Evolutionary conservation across 1,284 basidiomycete species (phyloP).

Genomic region (Volvariella surrecta): DNA sequence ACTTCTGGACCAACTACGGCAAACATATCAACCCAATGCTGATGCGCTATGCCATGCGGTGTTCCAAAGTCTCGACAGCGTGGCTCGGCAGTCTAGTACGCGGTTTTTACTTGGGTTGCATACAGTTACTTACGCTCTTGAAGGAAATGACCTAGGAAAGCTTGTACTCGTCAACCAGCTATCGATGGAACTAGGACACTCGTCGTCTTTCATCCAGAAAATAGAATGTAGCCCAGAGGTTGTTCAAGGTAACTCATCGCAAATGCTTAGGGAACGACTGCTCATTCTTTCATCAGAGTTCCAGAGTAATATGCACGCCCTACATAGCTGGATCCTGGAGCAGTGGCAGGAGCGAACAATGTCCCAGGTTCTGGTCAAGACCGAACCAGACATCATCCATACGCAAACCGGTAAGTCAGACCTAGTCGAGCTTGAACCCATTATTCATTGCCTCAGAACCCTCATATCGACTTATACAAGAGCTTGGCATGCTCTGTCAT

Average conservation of each 20-base stretch:
- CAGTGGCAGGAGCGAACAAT: slow-evolving; percentile 29
- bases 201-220: slow-evolving; percentile 33
- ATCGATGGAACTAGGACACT: slow-evolving; percentile 30
- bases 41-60: slow-evolving; percentile 33
- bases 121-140: too few relatives aligned
- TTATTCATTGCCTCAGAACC: too few relatives aligned
- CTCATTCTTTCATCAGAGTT: slow-evolving; percentile 29
- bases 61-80: slow-evolving; percentile 26
- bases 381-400: too few relatives aligned
- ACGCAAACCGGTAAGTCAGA: too few relatives aligned
- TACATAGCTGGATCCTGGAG: slow-evolving; percentile 36
- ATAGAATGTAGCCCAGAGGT: slow-evolving; percentile 32
- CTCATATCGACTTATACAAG: too few relatives aligned
- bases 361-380: background rate
- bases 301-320: slow-evolving; percentile 22
- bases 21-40: slow-evolving; percentile 39
- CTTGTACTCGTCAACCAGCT: slow-evolving; percentile 34
- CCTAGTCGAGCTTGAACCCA: too few relatives aligned
- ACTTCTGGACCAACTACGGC: slow-evolving; percentile 28
- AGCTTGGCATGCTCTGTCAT: too few relatives aligned
- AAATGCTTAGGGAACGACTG: slow-evolving; percentile 2
- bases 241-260: slow-evolving; percentile 26
- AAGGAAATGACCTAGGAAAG: too few relatives aligned
- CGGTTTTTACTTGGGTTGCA: background rate
- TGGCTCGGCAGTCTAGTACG: slow-evolving; percentile 18